Conservation (phyloP, 306 rosid genomes). For the Phaseolus lunatus region DNA sequence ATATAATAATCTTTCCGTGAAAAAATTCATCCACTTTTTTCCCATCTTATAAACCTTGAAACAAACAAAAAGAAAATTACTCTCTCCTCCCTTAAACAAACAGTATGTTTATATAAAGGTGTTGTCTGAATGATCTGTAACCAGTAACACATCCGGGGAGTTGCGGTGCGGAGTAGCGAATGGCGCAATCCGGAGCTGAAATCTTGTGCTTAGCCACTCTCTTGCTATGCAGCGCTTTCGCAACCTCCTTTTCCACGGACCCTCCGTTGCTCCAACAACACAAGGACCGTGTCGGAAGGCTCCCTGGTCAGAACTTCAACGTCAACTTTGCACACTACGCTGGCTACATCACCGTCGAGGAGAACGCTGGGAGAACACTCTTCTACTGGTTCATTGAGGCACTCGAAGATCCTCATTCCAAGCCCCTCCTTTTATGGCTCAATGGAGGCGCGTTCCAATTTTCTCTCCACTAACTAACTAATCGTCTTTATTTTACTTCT, state of each 20-base stretch:
- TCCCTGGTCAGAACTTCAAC: slow-evolving; percentile 36
- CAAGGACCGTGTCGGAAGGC: slow-evolving; percentile 9
- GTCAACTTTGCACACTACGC: slow-evolving; percentile 32
- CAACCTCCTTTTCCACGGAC: background rate
- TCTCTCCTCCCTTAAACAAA: no score
- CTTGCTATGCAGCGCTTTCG: background rate
- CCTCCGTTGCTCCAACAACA: slow-evolving; percentile 5
- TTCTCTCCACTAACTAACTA: background rate
- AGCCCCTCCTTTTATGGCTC: slow-evolving; percentile 41
- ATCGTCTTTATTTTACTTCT: background rate
- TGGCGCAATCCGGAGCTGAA: background rate
- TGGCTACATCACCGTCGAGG: slow-evolving; percentile 33
- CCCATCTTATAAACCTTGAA: no score
- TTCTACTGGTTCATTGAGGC: slow-evolving; percentile 47
- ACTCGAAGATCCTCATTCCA: slow-evolving; percentile 20
- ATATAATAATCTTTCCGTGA: no score
- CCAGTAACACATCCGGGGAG: no score
- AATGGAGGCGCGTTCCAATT: slow-evolving; percentile 28
- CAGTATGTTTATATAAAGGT: no score
- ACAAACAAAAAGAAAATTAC: no score
- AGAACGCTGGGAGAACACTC: slow-evolving; percentile 8
- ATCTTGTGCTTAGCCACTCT: background rate
- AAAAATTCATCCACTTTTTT: no score
- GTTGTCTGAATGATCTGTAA: no score
- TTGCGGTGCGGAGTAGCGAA: background rate